A percentile compares a stretch with the other conserved stretches of the same genome.
These are phyloP conservation scores for Pyrenochaeta sp. DNA, from an alignment of 2,329 filamentous ascomycete species.

Conservation along the genomic window DNA sequence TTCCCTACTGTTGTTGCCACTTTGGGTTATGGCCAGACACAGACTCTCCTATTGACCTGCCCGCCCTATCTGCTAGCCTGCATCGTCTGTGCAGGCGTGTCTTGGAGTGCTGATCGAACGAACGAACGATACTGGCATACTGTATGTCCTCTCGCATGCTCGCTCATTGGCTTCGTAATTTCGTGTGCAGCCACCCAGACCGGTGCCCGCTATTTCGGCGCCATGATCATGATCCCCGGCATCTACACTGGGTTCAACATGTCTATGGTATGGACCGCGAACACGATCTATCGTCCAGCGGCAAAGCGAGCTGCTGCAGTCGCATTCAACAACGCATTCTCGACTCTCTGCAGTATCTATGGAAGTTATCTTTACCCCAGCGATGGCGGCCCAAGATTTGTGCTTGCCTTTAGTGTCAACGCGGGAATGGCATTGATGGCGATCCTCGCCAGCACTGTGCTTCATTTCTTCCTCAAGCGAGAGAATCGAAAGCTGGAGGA, in stretches of 20 bases:
- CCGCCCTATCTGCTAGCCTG: constrained; percentile 55
- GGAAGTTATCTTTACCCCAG: constrained; percentile 7
- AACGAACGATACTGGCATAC: constrained; percentile 50
- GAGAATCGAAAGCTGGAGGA: constrained; percentile 8
- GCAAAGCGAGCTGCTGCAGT: constrained; percentile 66
- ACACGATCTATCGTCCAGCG: constrained; percentile 56
- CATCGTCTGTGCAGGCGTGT: constrained; percentile 27
- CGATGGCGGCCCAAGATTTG: constrained; percentile 1
- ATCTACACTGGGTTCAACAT: constrained; percentile 13
- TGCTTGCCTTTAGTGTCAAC: constrained; percentile 10
- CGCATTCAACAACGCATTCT: constrained; percentile 59
- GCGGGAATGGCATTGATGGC: constrained; percentile 5
- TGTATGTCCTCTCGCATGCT: constrained; percentile 57
- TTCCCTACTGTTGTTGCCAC: constrained; percentile 69
- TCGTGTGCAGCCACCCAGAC: constrained; percentile 63
- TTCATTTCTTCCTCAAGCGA: constrained; percentile 4
- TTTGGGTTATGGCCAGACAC: constrained; percentile 61
- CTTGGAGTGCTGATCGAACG: constrained; percentile 53
- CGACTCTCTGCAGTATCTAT: constrained; percentile 9
- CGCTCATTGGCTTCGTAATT: constrained; percentile 59
- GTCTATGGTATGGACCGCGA: constrained; percentile 11
- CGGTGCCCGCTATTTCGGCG: constrained; percentile 40
- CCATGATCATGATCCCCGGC: constrained; percentile 7
- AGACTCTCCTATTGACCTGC: constrained; percentile 64
- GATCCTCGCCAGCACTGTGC: constrained; percentile 4